Percentiles rank a stretch among this genome's conserved stretches.
Evolutionary conservation across 1,284 basidiomycete genomes (phyloP).

Genomic region (Coriolopsis trogii): DNA sequence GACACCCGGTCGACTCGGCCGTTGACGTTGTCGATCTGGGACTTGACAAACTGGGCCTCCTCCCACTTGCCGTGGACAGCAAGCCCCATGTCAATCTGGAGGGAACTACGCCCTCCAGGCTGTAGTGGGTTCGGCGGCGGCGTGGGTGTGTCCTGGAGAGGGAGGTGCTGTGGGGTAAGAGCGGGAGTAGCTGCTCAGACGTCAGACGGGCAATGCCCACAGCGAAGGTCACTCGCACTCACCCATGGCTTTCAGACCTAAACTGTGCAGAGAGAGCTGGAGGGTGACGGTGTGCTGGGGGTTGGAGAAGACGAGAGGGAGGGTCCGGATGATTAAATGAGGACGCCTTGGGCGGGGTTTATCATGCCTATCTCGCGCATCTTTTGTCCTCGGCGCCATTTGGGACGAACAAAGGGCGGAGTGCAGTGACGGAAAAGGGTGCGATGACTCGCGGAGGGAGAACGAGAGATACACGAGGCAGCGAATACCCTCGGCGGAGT

Average conservation of each 20-base stretch:
- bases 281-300: not conserved
- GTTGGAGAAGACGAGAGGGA: slow-evolving; percentile 3
- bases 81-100: no score
- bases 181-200: no score
- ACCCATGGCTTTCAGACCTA: not conserved
- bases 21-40: no score
- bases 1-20: no score
- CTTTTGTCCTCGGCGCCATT: slow-evolving; percentile 1
- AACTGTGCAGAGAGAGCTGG: not conserved
- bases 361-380: slow-evolving; percentile 1
- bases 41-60: no score
- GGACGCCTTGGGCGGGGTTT: not conserved
- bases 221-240: not conserved
- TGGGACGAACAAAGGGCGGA: not conserved
- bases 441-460: not conserved
- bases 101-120: no score
- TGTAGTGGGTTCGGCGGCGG: no score
- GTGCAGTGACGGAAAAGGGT: not conserved
- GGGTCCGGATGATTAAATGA: slow-evolving; percentile 2
- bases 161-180: no score
- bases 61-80: no score
- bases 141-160: no score
- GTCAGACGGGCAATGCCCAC: no score
- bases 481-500: not conserved
- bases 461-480: slow-evolving; percentile 3